Evolutionary conservation across 2,329 filamentous ascomycete genomes (phyloP), one percentile per base, ranked within the genome.

Genomic region (Neofusicoccum cordaticola): DNA sequence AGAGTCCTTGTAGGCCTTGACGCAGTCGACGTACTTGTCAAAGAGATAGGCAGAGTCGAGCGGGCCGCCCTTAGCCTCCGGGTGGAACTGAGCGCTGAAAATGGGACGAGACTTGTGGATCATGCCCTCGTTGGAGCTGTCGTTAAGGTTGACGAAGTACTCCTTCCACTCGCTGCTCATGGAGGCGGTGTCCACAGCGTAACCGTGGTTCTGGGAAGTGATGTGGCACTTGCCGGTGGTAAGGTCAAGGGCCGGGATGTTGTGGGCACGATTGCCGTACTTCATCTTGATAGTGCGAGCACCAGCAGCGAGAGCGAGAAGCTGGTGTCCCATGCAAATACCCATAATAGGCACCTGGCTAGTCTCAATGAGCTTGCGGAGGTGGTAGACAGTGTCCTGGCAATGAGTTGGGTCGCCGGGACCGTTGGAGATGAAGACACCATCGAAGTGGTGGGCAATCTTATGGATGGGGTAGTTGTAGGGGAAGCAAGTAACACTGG

Each of bases 391-490:
- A 45, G 95, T 97, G 73, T 92, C 88, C 75, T 93, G 90, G 84
- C 93, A 97, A 82, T 99, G 95, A 47, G 93, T 98, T 72, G 95
- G 95, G 81, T 99, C 95, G 81, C 95, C 95, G 34, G 95, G 95
- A 66, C 95, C 95, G 82, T 99, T 99, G 80, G 93, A 97, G 82
- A 98, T 97, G 86, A 99, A 99, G 75, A 99, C 89, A 75, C 95
- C 95, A 72, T 99, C 95, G 73, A 97, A 98, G 85, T 98, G 93
- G 80, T 96, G 91, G 65, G 95, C 91, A 42, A 97, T 91, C 86
- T 98, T 97, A 86, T 98, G 93, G 77, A 99, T 95, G 62, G 93
- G 94, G 82, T 95, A 98, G 83, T 98, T 89, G 81, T 90, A 97
- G 66, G 95, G 95, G 84, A 99, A 96, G 73, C 92, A 91, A 45